phyloP scores from a whole-genome alignment of 768 basidiomycete species.

The Lactarius sp. region DNA sequence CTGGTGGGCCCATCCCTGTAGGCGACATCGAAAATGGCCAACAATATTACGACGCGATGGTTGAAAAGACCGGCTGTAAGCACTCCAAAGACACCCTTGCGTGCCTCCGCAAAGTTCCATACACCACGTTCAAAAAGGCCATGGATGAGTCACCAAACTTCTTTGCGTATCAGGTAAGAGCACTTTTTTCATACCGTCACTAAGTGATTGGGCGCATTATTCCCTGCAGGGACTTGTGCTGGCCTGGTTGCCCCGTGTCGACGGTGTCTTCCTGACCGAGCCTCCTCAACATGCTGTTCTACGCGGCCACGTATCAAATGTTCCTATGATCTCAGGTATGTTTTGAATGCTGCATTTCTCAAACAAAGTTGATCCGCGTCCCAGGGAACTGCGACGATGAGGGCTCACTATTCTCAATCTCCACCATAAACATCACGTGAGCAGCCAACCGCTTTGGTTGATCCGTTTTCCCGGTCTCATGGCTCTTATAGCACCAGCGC shows the following conservation, averaged over 20 bases:
- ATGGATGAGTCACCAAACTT: constrained; percentile 33
- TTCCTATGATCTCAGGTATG: constrained; percentile 27
- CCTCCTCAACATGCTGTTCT: constrained; percentile 26
- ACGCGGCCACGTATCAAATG: constrained; percentile 24
- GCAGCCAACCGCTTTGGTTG: neutral
- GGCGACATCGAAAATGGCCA: constrained; percentile 33
- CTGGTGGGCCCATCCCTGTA: constrained; percentile 36
- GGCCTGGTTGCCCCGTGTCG: constrained; percentile 29
- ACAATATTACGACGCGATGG: constrained; percentile 40
- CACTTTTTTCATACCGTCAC: neutral
- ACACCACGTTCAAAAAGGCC: constrained; percentile 30
- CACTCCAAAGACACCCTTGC: constrained; percentile 35
- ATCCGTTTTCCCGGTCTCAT: neutral
- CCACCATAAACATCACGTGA: constrained; percentile 32
- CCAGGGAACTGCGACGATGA: constrained; percentile 55
- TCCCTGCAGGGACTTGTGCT: constrained; percentile 26
- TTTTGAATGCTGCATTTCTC: neutral
- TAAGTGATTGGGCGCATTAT: neutral
- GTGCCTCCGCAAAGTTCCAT: constrained; percentile 41
- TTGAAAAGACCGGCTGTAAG: constrained; percentile 36
- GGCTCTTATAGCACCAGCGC: neutral
- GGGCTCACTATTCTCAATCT: constrained; percentile 41
- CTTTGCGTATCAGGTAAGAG: constrained; percentile 33
- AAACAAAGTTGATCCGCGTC: constrained; percentile 1
- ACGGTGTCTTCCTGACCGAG: constrained; percentile 28